Evolutionary conservation across 164 flowering plant genomes (phyloP), one percentile per base, ranked within the genome.

Genomic region (Liriodendron chinense): DNA sequence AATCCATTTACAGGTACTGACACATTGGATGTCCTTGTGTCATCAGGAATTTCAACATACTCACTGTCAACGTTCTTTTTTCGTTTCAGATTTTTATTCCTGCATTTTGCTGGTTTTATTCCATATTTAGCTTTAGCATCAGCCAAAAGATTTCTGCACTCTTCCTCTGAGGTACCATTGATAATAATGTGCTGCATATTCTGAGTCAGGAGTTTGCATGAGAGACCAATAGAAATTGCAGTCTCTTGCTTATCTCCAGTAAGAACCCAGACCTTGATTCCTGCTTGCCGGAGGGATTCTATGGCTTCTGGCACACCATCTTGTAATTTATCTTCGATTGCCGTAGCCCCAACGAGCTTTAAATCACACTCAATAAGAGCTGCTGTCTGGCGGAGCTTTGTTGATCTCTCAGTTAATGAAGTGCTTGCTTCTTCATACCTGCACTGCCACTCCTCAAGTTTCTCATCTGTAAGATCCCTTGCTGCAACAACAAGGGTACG

Each of bases 191-290:
- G 92, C 65, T 89, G 92, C 98, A 94, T 94, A 76, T 86, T 87
- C 56, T 81, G 23, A 12, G 96, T 89, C 83, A 94, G 77, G 57
- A 94, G 93, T 73, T 84, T 89, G 91, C 96, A 92, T 63, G 98
- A 92, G 69, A 91, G 91, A 74, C 91, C 98, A 79, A 94, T 94
- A 57, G 98, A 94, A 80, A 94, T 90, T 70, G 98, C 98, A 48
- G 98, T 94, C 78, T 94, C 98, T 78, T 94, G 98, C 84, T 94
- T 94, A 83, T 94, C 98, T 18, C 98, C 98, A 68, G 98, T 94
- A 75, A 94, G 87, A 80, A 94, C 97, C 97, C 97, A 94, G 75
- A 94, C 96, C 75, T 91, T 92, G 66, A 94, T 91, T 78, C 98
- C 98, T 49, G 98, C 98, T 83, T 91, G 91, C 53, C 98, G 81